A percentile compares a stretch with the other conserved stretches of the same genome.
Conservation (phyloP, 2,329 filamentous ascomycete species). For the Fonsecaea monophora region DNA sequence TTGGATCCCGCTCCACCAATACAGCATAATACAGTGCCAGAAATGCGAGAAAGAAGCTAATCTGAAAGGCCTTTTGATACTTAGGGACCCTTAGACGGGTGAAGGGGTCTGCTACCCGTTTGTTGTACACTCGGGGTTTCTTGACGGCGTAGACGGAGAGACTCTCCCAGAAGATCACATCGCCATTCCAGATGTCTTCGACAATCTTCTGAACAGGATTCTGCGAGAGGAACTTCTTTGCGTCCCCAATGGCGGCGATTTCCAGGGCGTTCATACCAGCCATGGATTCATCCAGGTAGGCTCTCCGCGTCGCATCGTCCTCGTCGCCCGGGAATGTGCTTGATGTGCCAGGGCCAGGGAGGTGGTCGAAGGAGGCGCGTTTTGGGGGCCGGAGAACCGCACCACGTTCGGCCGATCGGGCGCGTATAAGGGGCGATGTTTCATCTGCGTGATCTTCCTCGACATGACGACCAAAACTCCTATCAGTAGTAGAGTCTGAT, state of each 20-base stretch:
- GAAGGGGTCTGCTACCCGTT: constrained; percentile 71
- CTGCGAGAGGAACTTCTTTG: constrained; percentile 85
- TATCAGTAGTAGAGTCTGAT: constrained; percentile 26
- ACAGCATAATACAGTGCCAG: constrained; percentile 86
- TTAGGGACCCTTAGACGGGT: constrained; percentile 78
- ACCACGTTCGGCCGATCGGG: constrained; percentile 23
- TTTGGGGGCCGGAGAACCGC: constrained; percentile 28
- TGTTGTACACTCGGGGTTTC: constrained; percentile 77
- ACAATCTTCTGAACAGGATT: constrained; percentile 81
- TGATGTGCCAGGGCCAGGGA: constrained; percentile 13
- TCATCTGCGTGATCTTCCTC: constrained; percentile 7
- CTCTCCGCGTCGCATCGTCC: constrained; percentile 35
- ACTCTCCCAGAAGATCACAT: constrained; percentile 85
- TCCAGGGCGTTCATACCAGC: constrained; percentile 83
- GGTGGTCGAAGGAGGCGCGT: constrained; percentile 25
- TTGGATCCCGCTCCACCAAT: constrained; percentile 73
- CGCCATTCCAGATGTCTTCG: constrained; percentile 82
- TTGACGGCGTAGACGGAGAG: constrained; percentile 77
- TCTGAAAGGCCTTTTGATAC: constrained; percentile 85
- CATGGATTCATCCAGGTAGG: constrained; percentile 74
- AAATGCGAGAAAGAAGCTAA: constrained; percentile 78
- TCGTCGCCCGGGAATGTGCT: constrained; percentile 23
- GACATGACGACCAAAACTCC: not conserved
- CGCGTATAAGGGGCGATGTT: constrained; percentile 43
- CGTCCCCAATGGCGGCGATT: constrained; percentile 79